phyloP scores from a whole-genome alignment of 75 land plant species.

The Adiantum capillusveneris region DNA sequence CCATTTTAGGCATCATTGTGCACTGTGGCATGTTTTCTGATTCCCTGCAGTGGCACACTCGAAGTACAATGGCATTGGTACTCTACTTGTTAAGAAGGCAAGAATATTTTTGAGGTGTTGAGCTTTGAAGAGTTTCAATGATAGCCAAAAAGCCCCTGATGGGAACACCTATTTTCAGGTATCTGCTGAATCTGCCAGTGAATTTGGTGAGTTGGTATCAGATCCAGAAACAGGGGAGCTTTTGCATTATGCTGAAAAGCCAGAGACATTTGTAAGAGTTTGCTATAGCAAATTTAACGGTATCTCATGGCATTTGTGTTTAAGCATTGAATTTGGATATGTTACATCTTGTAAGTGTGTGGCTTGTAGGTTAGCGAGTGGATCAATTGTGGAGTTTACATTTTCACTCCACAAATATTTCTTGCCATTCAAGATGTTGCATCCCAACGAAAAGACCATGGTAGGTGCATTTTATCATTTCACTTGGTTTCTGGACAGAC shows the following conservation, averaged over 20 bases:
- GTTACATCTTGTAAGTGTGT: neutral
- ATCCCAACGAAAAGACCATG: conserved; percentile 50
- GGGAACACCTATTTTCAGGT: too few species aligned
- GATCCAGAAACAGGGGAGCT: conserved; percentile 10
- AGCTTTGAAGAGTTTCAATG: too few species aligned
- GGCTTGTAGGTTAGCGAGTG: conserved; percentile 70
- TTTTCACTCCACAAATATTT: conserved; percentile 88
- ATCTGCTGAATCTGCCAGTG: too few species aligned
- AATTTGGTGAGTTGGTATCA: too few species aligned
- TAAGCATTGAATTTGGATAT: neutral
- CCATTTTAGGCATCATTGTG: too few species aligned
- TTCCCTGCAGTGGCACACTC: conserved; percentile 41
- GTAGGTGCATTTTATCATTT: too few species aligned
- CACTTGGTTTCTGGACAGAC: too few species aligned
- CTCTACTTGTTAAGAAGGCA: conserved; percentile 45
- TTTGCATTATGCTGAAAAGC: conserved; percentile 94
- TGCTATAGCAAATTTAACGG: too few species aligned
- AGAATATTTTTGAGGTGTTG: too few species aligned
- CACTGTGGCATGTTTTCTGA: too few species aligned
- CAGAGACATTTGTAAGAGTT: conserved; percentile 98
- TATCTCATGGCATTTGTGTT: neutral
- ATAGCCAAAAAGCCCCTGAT: too few species aligned
- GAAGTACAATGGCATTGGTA: conserved; percentile 46
- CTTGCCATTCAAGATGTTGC: conserved; percentile 57
- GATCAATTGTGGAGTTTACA: conserved; percentile 92